Percentiles rank a stretch among this genome's conserved stretches.
phyloP scores from a whole-genome alignment of 1,139 yeast genomes.

The Geotrichum klebahnii region DNA sequence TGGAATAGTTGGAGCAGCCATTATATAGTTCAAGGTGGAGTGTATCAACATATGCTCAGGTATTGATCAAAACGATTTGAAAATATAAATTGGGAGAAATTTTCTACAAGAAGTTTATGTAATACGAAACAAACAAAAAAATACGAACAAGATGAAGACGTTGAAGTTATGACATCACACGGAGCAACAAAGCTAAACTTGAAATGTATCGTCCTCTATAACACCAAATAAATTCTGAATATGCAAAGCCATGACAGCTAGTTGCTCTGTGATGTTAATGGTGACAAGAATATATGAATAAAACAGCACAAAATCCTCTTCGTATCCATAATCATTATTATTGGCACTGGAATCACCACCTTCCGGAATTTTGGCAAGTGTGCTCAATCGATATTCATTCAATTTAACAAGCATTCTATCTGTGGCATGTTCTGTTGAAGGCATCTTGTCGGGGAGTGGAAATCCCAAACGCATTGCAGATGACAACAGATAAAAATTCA shows the following conservation, averaged over 20 bases:
- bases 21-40: too few species aligned
- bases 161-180: too few species aligned
- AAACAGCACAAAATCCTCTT: conserved; percentile 68
- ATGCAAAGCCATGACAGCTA: conserved; percentile 53
- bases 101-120: not conserved
- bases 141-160: not conserved
- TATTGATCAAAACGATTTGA: not conserved
- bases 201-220: conserved; percentile 52
- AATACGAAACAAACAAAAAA: not conserved
- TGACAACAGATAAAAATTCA: conserved; percentile 72
- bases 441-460: conserved; percentile 73
- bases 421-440: conserved; percentile 72
- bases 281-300: conserved; percentile 74
- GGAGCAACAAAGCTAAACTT: conserved; percentile 24
- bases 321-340: conserved; percentile 30
- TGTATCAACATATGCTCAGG: too few species aligned
- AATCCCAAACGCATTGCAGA: conserved; percentile 71
- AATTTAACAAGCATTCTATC: conserved; percentile 64
- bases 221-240: conserved; percentile 62
- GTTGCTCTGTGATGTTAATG: conserved; percentile 59
- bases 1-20: not conserved
- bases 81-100: not conserved
- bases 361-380: not conserved
- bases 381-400: conserved; percentile 33
- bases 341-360: not conserved